phyloP scores from a whole-genome alignment of 768 basidiomycete species.

The Holtermannia corniformis region DNA sequence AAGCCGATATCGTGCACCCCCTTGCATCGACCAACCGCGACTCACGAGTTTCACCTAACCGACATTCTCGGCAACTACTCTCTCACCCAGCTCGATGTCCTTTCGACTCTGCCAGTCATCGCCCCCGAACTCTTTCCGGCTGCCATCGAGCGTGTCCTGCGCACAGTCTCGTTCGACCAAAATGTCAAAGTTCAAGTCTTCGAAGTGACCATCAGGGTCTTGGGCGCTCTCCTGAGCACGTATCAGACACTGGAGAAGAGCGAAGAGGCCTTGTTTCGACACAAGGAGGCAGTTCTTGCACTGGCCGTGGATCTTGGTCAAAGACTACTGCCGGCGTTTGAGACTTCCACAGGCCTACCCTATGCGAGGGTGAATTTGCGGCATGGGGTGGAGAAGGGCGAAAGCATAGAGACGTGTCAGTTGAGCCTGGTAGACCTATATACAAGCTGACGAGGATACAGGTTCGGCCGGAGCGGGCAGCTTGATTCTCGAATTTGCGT shows the following conservation, averaged over 20 bases:
- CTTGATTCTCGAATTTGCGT: conserved; percentile 87
- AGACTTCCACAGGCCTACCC: conserved; percentile 83
- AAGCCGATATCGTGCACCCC: conserved; percentile 68
- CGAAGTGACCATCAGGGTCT: conserved; percentile 86
- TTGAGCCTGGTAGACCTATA: background rate
- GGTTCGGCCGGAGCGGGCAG: conserved; percentile 90
- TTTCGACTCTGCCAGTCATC: conserved; percentile 78
- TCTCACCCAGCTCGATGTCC: conserved; percentile 48
- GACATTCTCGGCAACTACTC: conserved; percentile 94
- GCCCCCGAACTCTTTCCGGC: conserved; percentile 66
- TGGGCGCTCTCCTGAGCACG: conserved; percentile 62
- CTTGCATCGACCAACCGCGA: conserved; percentile 14
- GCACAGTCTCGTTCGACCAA: conserved; percentile 80
- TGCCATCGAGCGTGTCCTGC: conserved; percentile 73
- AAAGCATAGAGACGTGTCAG: conserved; percentile 77
- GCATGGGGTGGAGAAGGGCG: conserved; percentile 63
- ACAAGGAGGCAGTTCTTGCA: conserved; percentile 59
- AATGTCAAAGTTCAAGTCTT: conserved; percentile 97
- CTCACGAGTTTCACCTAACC: conserved; percentile 67
- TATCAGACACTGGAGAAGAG: conserved; percentile 30
- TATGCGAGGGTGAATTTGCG: conserved; percentile 82
- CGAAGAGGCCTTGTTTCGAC: conserved; percentile 48
- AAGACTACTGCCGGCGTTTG: conserved; percentile 80
- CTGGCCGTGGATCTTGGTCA: conserved; percentile 80
- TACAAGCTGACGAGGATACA: conserved; percentile 33